These are phyloP conservation scores for Xeromyces bisporus DNA, from an alignment of 495 filamentous ascomycete species.

Conservation along the genomic window DNA sequence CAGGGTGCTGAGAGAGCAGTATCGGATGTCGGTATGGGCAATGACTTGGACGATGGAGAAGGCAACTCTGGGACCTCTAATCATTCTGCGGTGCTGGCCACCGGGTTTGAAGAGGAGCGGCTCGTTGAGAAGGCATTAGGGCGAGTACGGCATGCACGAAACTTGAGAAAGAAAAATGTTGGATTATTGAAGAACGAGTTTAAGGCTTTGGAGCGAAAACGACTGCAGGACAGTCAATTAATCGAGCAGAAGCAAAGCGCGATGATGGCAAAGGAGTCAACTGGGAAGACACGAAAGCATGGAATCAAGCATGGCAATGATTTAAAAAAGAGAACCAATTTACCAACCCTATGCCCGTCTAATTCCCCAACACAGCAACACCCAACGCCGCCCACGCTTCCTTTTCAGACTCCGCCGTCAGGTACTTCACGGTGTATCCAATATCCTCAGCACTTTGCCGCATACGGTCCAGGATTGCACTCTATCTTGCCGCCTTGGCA, in stretches of 20 bases:
- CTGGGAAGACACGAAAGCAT: no score
- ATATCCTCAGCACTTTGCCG: constrained; percentile 15
- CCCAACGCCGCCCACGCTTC: no score
- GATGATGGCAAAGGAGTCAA: no score
- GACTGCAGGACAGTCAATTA: no score
- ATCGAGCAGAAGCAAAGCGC: no score
- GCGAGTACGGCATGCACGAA: constrained; percentile 58
- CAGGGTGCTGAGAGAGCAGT: constrained; percentile 23
- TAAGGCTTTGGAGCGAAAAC: constrained; percentile 56
- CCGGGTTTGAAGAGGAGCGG: constrained; percentile 52
- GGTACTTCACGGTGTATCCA: constrained; percentile 18
- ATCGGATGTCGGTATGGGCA: constrained; percentile 36
- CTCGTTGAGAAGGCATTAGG: constrained; percentile 57
- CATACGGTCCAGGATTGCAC: no score
- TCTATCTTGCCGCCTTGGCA: constrained; percentile 15
- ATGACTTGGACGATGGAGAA: constrained; percentile 37
- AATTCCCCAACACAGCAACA: no score
- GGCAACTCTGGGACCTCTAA: constrained; percentile 29
- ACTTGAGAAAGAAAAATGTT: constrained; percentile 57
- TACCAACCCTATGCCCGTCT: no score
- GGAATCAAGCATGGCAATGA: no score
- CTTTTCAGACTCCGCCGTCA: constrained; percentile 19
- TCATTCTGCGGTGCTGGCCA: constrained; percentile 35
- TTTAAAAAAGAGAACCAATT: no score
- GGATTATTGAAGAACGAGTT: constrained; percentile 57